Evolutionary conservation across 306 rosid species (phyloP), one percentile per base, ranked within the genome.

Genomic region (Castanea mollissima): DNA sequence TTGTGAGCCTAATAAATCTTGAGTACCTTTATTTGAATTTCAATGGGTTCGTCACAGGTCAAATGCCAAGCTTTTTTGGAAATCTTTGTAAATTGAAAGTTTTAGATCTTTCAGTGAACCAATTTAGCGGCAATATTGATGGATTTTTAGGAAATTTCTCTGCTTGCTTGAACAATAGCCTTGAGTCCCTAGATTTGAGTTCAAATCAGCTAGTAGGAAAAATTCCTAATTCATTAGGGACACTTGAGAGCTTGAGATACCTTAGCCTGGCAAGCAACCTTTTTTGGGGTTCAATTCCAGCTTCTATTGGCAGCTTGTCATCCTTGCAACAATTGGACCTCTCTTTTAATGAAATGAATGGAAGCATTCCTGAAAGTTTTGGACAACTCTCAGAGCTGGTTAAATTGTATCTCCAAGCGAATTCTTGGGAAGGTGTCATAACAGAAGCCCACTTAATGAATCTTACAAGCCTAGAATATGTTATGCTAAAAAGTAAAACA

Each of bases 261-360:
- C 79, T 82, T 0, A 0, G 8, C 6, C 85, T 82, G 5, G 1
- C 4, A 5, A 0, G 0, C 3, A 77, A 64, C 35, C 6, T n/a
- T 1, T 55, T 82, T 57, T 31, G 58, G 55, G 82, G 85, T 49
- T 77, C 82, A 5, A 41, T 77, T 78, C 85, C 82, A 5, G 4
- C 54, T 3, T 73, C 64, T 11, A 16, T 81, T 5, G 46, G 80
- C 11, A 76, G 32, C 3, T 67, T 81, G 10, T 69, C 80, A 32
- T 31, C 69, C 11, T 51, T 81, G 31, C 55, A 29, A 63, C 59
- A 29, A 23, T 2, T 81, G 4, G 65, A 25, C 52, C 56, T 57
- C 4, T 29, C 76, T 21, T 1, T 0, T 6, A 83, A 68, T 71
- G 3, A 7, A 18, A 73, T 82, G 55, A 83, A 78, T 1, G 74